These are phyloP conservation scores for Pestalotiopsis sp. DNA, from an alignment of 2,329 filamentous ascomycete genomes.

Conservation along the genomic window DNA sequence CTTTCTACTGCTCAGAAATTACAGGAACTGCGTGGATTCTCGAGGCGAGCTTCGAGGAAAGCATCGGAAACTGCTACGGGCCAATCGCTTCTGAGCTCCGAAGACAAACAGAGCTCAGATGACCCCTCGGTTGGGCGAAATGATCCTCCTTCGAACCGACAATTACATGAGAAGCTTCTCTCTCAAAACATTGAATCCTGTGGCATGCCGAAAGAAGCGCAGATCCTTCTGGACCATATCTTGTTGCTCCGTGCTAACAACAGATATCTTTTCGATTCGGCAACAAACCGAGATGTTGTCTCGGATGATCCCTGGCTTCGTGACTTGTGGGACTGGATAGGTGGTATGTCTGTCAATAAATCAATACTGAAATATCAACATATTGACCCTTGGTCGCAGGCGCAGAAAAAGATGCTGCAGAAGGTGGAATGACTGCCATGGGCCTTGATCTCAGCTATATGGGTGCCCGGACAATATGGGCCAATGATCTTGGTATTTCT, in stretches of 20 bases:
- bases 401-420: conserved; percentile 64
- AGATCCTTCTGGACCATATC: conserved; percentile 55
- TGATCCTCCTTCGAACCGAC: conserved; percentile 50
- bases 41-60: conserved; percentile 24
- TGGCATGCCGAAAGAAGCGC: conserved; percentile 53
- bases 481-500: conserved; percentile 62
- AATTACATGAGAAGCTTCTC: conserved; percentile 60
- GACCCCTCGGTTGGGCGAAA: conserved; percentile 39
- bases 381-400: conserved; percentile 37
- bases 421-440: conserved; percentile 71
- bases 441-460: conserved; percentile 75
- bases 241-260: conserved; percentile 64
- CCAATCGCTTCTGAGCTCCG: conserved; percentile 17
- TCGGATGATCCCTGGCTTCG: conserved; percentile 75
- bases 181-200: conserved; percentile 44
- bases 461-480: conserved; percentile 75
- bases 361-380: background rate
- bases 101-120: conserved; percentile 33
- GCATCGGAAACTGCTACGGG: conserved; percentile 18
- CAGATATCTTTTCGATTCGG: conserved; percentile 66
- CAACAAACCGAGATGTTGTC: conserved; percentile 67
- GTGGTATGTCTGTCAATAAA: conserved; percentile 49
- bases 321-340: conserved; percentile 78
- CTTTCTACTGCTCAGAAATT: conserved; percentile 52
- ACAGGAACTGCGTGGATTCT: conserved; percentile 43